These are phyloP conservation scores for Phaseolus coccineus DNA, from an alignment of 331 rosid species.

Conservation along the genomic window DNA sequence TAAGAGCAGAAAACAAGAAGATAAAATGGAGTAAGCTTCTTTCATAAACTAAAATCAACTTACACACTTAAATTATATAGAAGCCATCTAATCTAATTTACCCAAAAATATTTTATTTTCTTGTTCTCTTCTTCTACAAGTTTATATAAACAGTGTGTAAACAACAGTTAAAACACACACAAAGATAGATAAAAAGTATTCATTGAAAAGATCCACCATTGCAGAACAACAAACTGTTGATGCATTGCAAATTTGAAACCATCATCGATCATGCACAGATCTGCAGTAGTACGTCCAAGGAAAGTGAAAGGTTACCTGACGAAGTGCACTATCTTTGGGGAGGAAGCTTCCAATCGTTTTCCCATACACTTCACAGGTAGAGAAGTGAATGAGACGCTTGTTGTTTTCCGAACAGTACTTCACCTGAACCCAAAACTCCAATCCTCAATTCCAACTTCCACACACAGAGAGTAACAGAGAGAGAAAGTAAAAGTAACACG, in stretches of 20 bases:
- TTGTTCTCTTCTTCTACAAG: not conserved
- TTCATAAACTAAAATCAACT: not conserved
- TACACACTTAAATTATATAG: not conserved
- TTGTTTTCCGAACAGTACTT: constrained; percentile 90
- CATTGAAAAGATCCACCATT: not conserved
- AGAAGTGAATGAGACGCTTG: constrained; percentile 93
- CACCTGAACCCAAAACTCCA: constrained; percentile 53
- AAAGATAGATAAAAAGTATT: not conserved
- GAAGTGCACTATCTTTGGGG: constrained; percentile 92
- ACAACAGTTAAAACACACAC: not conserved
- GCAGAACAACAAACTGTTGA: not conserved
- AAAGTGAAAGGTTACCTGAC: constrained; percentile 63
- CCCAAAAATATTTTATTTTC: not conserved
- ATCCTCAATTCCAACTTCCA: not conserved
- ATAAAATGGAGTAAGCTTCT: not conserved
- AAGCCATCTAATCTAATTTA: not conserved
- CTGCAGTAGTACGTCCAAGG: not conserved
- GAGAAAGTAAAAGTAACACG: constrained; percentile 5
- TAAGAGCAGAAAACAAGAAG: not conserved
- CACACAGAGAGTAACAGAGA: not conserved
- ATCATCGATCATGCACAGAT: constrained; percentile 37
- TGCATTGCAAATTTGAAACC: not conserved
- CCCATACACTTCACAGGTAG: constrained; percentile 98
- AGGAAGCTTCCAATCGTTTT: constrained; percentile 94
- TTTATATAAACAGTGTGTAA: not conserved